A percentile compares a stretch with the other conserved stretches of the same genome.
Conservation (phyloP, 2,329 filamentous ascomycete species). For the Aspergillus sp. region DNA sequence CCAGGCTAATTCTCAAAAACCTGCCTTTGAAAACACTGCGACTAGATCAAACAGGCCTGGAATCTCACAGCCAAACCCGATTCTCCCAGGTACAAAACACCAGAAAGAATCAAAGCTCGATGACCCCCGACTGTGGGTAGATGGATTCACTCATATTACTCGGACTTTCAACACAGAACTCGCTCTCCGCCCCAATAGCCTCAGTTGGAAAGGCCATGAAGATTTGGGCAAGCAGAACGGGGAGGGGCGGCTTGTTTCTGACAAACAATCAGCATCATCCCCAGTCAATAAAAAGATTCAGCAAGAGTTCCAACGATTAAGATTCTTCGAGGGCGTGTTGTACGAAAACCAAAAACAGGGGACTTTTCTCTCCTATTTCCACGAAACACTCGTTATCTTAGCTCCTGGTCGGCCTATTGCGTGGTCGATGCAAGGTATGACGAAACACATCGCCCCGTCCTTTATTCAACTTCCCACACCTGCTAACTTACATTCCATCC, state of each 20-base stretch:
- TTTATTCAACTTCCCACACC: not conserved
- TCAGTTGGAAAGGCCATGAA: not conserved
- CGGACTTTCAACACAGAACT: not conserved
- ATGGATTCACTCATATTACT: not conserved
- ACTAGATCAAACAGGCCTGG: not conserved
- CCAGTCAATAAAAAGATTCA: not conserved
- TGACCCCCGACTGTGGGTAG: not conserved
- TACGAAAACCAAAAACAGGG: not conserved
- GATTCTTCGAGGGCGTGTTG: slow-evolving; percentile 1
- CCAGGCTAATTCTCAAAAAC: not conserved
- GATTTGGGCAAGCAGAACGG: not conserved
- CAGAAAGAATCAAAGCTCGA: not conserved
- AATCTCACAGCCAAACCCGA: not conserved
- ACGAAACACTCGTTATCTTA: not conserved
- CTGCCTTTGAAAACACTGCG: not conserved
- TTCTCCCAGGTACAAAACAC: not conserved
- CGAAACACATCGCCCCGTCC: not conserved
- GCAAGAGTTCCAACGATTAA: not conserved
- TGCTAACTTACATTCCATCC: not conserved
- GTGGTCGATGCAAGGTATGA: slow-evolving; percentile 2
- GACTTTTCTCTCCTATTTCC: not conserved
- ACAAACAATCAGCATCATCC: not conserved
- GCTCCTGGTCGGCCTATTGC: not conserved
- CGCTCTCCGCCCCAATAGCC: not conserved
- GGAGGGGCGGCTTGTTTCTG: not conserved